phyloP scores from a whole-genome alignment of 208 protist genomes.

The Acanthamoeba healyi region DNA sequence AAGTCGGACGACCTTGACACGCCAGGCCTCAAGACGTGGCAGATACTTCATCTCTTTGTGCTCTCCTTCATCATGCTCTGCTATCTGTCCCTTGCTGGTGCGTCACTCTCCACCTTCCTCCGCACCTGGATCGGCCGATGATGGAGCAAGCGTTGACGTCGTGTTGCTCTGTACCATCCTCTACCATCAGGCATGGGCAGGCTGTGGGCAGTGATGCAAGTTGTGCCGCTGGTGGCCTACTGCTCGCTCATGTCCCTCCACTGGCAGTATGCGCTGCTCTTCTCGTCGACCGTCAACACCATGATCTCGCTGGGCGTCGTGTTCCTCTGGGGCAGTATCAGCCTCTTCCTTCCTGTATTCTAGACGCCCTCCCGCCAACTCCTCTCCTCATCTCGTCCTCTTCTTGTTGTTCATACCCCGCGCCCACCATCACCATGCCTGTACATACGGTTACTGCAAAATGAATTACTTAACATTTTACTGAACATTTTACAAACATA shows the following conservation, averaged over 20 bases:
- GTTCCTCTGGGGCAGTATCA: background rate
- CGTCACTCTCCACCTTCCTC: background rate
- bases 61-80: conserved; percentile 30
- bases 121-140: no score
- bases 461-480: background rate
- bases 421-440: background rate
- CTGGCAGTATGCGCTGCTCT: conserved; percentile 19
- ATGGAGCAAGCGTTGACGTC: no score
- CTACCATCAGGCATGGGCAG: background rate
- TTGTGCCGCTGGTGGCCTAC: background rate
- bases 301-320: background rate
- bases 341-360: conserved; percentile 55
- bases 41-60: conserved; percentile 12
- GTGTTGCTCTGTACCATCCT: background rate
- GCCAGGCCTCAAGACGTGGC: conserved; percentile 6
- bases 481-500: no score
- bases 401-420: background rate
- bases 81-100: conserved; percentile 18
- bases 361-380: background rate
- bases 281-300: conserved; percentile 12
- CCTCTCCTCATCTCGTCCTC: background rate
- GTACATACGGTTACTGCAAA: background rate
- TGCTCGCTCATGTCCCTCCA: conserved; percentile 9
- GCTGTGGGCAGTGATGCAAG: background rate
- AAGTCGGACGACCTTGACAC: background rate